Percentiles rank a stretch among this genome's conserved stretches.
Conservation (phyloP, 2,329 filamentous ascomycete species). For the Apiospora kogelbergensis region DNA sequence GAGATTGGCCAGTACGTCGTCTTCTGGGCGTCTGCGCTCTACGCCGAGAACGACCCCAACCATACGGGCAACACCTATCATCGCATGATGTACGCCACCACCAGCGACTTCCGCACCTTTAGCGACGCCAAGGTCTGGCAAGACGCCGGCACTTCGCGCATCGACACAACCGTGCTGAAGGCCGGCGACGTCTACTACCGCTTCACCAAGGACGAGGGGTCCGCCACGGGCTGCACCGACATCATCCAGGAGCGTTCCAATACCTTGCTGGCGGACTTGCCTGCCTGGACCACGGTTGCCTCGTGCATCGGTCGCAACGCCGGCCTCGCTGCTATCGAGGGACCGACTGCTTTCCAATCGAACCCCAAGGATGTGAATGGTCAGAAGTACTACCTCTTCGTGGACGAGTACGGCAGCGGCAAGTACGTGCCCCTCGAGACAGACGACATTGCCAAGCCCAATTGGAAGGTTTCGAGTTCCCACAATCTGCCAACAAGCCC, state of each 20-base stretch:
- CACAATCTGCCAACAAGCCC: constrained; percentile 50
- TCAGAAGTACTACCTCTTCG: constrained; percentile 54
- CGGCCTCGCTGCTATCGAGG: constrained; percentile 48
- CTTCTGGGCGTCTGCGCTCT: constrained; percentile 50
- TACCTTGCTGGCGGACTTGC: constrained; percentile 38
- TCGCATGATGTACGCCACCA: constrained; percentile 53
- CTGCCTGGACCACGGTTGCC: constrained; percentile 43
- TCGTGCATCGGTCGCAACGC: constrained; percentile 52
- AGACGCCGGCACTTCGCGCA: constrained; percentile 49
- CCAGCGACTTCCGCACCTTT: constrained; percentile 50
- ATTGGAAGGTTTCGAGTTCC: constrained; percentile 45
- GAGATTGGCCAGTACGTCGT: constrained; percentile 41
- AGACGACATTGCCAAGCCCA: constrained; percentile 44
- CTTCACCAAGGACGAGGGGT: constrained; percentile 56
- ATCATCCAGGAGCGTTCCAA: constrained; percentile 53
- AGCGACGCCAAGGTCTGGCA: constrained; percentile 49
- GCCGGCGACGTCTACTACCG: constrained; percentile 45
- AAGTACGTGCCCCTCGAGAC: constrained; percentile 56
- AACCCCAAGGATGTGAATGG: constrained; percentile 47
- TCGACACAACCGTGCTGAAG: constrained; percentile 52
- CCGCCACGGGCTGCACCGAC: constrained; percentile 49
- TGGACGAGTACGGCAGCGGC: constrained; percentile 51
- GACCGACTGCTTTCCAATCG: constrained; percentile 51
- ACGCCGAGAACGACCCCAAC: constrained; percentile 37
- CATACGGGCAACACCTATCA: constrained; percentile 43